These are phyloP conservation scores for Decorospora gaudefroyi DNA, from an alignment of 2,329 filamentous ascomycete species.

Conservation along the genomic window DNA sequence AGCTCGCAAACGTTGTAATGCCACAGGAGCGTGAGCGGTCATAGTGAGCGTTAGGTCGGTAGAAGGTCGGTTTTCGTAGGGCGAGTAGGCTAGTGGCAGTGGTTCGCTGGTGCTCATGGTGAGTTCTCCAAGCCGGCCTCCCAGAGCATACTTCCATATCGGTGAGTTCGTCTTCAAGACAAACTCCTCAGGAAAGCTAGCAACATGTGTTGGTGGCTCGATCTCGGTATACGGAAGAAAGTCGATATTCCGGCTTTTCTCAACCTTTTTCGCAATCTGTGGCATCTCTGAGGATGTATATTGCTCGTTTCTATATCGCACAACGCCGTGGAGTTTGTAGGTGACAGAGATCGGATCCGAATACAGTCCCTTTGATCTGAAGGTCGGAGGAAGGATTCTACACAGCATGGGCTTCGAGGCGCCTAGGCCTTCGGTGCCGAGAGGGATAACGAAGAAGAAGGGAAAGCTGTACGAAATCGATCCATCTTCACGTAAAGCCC, in stretches of 20 bases:
- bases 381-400: conserved; percentile 9
- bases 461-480: conserved; percentile 12
- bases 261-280: background rate
- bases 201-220: conserved; percentile 9
- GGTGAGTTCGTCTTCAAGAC: conserved; percentile 8
- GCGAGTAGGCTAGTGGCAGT: conserved; percentile 10
- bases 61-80: conserved; percentile 3
- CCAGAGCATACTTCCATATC: conserved; percentile 14
- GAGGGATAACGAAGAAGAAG: conserved; percentile 13
- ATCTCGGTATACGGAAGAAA: conserved; percentile 9
- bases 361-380: conserved; percentile 3
- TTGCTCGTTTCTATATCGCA: conserved; percentile 10
- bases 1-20: conserved; percentile 9
- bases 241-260: conserved; percentile 3
- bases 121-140: conserved; percentile 10
- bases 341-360: conserved; percentile 7
- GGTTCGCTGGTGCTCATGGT: conserved; percentile 10
- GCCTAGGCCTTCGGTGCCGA: conserved; percentile 6
- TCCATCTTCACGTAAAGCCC: conserved; percentile 2
- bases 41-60: conserved; percentile 10
- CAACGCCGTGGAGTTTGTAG: conserved; percentile 6
- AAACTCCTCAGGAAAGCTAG: conserved; percentile 13
- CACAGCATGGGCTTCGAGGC: conserved; percentile 7
- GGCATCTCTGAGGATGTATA: conserved; percentile 4
- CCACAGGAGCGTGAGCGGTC: conserved; percentile 1